Evolutionary conservation across 441 rosid genomes (phyloP).

Genomic region (Iberis amara): DNA sequence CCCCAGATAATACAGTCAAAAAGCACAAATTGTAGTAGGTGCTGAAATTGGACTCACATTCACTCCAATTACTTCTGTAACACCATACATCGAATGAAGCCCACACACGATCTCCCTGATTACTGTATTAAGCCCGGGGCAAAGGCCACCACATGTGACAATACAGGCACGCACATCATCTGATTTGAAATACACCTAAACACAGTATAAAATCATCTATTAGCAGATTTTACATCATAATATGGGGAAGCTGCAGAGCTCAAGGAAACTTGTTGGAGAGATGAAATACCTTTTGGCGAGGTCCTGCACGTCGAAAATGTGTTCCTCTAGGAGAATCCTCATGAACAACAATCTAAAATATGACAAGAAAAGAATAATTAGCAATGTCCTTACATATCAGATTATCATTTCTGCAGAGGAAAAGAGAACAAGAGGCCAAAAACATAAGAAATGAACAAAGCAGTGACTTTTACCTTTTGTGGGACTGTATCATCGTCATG

Average conservation of each 20-base stretch:
- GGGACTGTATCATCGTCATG: conserved; percentile 62
- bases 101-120: conserved; percentile 88
- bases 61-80: conserved; percentile 59
- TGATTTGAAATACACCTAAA: conserved; percentile 57
- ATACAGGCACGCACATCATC: conserved; percentile 81
- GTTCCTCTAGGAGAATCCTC: conserved; percentile 54
- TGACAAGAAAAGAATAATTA: background rate
- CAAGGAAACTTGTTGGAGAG: conserved; percentile 6
- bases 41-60: conserved; percentile 42
- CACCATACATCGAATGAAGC: conserved; percentile 72
- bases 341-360: conserved; percentile 51
- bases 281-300: conserved; percentile 51
- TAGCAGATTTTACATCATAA: conserved; percentile 5
- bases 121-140: conserved; percentile 87
- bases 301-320: conserved; percentile 72
- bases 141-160: conserved; percentile 89
- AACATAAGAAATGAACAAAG: background rate
- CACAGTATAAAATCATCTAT: background rate
- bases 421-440: too few relatives aligned
- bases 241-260: background rate
- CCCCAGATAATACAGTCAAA: background rate
- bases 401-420: background rate
- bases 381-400: background rate
- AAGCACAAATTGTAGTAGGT: conserved; percentile 3
- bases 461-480: conserved; percentile 42